Conservation (phyloP, 352 stramenopile species). For the Phytophthora constricta region DNA sequence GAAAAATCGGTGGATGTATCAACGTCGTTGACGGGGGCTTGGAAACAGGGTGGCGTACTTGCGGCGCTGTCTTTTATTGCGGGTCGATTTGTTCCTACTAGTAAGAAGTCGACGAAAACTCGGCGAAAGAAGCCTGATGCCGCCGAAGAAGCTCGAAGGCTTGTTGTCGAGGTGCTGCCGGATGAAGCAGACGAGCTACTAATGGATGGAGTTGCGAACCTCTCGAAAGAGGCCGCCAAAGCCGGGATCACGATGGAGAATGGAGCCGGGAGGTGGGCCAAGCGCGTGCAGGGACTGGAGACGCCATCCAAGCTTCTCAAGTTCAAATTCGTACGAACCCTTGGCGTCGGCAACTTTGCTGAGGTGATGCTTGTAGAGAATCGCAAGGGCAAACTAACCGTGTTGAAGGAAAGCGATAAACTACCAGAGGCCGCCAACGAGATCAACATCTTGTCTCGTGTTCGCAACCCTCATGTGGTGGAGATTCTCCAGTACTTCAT, state of each 20-base stretch:
- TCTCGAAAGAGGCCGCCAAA: slow-evolving; percentile 30
- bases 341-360: slow-evolving; percentile 77
- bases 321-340: slow-evolving; percentile 66
- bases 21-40: slow-evolving; percentile 23
- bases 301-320: slow-evolving; percentile 67
- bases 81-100: slow-evolving; percentile 32
- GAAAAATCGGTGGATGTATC: slow-evolving; percentile 2
- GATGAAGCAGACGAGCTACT: slow-evolving; percentile 35
- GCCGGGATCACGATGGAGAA: slow-evolving; percentile 41
- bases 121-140: slow-evolving; percentile 22
- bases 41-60: slow-evolving; percentile 52
- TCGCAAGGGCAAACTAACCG: slow-evolving; percentile 43
- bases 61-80: slow-evolving; percentile 51
- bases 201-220: slow-evolving; percentile 26
- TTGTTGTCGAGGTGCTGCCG: slow-evolving; percentile 29
- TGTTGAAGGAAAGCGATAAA: slow-evolving; percentile 88
- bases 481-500: slow-evolving; percentile 80
- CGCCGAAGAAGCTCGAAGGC: slow-evolving; percentile 19
- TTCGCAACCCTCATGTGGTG: slow-evolving; percentile 71
- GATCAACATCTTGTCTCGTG: slow-evolving; percentile 64
- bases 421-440: slow-evolving; percentile 81
- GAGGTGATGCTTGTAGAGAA: slow-evolving; percentile 79
- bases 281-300: slow-evolving; percentile 53
- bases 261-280: slow-evolving; percentile 55
- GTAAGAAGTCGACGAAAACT: slow-evolving; percentile 2